Conservation (phyloP, 306 rosid genomes). For the Lathyrus sativus region DNA sequence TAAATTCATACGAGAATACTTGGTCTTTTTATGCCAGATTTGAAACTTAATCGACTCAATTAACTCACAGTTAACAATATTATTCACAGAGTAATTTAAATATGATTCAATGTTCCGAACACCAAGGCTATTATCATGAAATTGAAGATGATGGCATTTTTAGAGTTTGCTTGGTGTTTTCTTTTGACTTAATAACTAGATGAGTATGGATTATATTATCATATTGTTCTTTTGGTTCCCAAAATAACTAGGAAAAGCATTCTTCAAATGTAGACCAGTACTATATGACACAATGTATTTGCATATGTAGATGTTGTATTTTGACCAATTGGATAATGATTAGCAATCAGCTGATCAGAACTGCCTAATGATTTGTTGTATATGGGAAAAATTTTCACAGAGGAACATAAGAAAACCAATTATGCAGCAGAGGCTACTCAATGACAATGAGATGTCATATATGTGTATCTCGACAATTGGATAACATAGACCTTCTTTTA, state of each 20-base stretch:
- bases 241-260: too few relatives aligned
- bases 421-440: constrained; percentile 21
- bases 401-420: constrained; percentile 6
- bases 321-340: constrained; percentile 1
- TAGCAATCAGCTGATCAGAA: background rate
- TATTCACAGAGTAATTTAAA: background rate
- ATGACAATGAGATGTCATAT: constrained; percentile 6
- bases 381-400: background rate
- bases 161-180: constrained; percentile 3
- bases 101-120: background rate
- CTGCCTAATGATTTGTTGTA: constrained; percentile 13
- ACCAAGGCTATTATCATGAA: background rate
- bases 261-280: background rate
- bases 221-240: too few relatives aligned
- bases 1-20: constrained; percentile 1
- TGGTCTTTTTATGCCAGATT: background rate
- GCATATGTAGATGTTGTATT: constrained; percentile 17
- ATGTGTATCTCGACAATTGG: constrained; percentile 10
- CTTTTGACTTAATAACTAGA: constrained; percentile 14
- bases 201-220: background rate
- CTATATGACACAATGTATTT: constrained; percentile 1
- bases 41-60: background rate
- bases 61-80: constrained; percentile 12
- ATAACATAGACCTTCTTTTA: constrained; percentile 25
- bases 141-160: background rate